A percentile compares a stretch with the other conserved stretches of the same genome.
phyloP scores from a whole-genome alignment of 495 filamentous ascomycete species.

The Penicillium canariense region DNA sequence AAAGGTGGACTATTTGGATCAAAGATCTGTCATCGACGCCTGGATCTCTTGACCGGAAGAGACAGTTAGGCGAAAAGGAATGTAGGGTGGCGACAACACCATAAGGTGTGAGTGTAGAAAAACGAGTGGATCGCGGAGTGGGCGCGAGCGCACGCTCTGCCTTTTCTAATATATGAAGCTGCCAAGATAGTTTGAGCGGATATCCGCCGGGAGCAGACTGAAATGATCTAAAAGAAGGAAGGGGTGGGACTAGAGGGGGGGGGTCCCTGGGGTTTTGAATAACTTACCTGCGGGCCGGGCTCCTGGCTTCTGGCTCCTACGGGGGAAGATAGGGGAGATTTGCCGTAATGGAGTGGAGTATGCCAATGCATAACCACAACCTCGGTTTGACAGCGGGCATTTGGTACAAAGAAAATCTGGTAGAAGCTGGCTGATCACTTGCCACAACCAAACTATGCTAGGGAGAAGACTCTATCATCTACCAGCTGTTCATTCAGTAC shows the following conservation, averaged over 20 bases:
- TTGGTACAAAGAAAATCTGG: background rate
- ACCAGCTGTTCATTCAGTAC: background rate
- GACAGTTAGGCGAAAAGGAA: constrained; percentile 7
- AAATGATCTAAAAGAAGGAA: constrained; percentile 11
- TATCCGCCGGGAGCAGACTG: constrained; percentile 3
- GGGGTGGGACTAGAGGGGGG: constrained; percentile 8
- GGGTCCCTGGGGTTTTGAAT: constrained; percentile 16
- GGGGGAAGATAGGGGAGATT: constrained; percentile 14
- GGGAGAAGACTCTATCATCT: background rate
- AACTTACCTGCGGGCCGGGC: constrained; percentile 3
- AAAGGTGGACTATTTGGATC: constrained; percentile 2
- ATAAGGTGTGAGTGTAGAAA: background rate
- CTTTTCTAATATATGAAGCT: constrained; percentile 1
- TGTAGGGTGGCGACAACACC: background rate
- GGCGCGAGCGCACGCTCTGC: background rate
- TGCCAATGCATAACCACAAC: constrained; percentile 6
- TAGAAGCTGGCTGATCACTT: constrained; percentile 9
- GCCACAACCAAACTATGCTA: background rate
- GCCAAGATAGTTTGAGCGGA: constrained; percentile 11
- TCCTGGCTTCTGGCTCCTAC: constrained; percentile 2
- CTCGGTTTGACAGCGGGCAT: constrained; percentile 14
- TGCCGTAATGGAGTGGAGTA: constrained; percentile 10
- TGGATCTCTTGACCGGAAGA: constrained; percentile 16
- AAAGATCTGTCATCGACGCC: constrained; percentile 12
- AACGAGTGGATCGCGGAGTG: constrained; percentile 7